Evolutionary conservation across 2,329 filamentous ascomycete genomes (phyloP).

Genomic region (Venturia pyrina): DNA sequence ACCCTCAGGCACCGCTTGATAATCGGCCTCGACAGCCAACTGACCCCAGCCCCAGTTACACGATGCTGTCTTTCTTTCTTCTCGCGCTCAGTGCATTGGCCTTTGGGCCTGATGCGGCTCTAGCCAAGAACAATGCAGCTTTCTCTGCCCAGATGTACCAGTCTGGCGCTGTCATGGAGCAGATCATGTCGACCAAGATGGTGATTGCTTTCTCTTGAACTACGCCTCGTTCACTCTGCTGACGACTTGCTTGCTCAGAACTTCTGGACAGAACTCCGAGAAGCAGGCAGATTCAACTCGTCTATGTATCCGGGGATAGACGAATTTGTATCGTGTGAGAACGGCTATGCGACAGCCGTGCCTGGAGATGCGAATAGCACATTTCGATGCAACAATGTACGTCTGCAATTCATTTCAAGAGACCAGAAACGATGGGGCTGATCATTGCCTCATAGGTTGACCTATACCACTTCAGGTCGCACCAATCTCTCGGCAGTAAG

Average conservation of each 20-base stretch:
- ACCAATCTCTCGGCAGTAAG: conserved; percentile 42
- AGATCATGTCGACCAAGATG: conserved; percentile 26
- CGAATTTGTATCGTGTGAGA: conserved; percentile 18
- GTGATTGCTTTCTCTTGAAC: conserved; percentile 11
- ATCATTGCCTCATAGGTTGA: conserved; percentile 30
- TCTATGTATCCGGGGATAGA: conserved; percentile 4
- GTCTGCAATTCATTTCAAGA: background rate
- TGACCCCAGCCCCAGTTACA: background rate
- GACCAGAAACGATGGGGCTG: background rate
- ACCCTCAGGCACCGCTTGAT: background rate
- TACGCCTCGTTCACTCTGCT: conserved; percentile 16
- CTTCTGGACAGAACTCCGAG: background rate
- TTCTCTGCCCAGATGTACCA: conserved; percentile 26
- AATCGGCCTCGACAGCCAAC: background rate
- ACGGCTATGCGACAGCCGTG: conserved; percentile 27
- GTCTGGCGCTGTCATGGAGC: conserved; percentile 28
- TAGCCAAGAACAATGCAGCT: background rate
- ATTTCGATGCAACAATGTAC: conserved; percentile 29
- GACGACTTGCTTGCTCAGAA: background rate
- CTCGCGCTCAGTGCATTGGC: background rate
- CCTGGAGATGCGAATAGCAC: conserved; percentile 25
- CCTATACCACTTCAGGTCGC: conserved; percentile 46
- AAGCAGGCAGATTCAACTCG: background rate
- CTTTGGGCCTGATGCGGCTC: background rate
- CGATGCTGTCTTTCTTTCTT: background rate